A percentile compares a stretch with the other conserved stretches of the same genome.
These are phyloP conservation scores for Penicillium crustosum DNA, from an alignment of 2,329 filamentous ascomycete genomes.

Conservation along the genomic window DNA sequence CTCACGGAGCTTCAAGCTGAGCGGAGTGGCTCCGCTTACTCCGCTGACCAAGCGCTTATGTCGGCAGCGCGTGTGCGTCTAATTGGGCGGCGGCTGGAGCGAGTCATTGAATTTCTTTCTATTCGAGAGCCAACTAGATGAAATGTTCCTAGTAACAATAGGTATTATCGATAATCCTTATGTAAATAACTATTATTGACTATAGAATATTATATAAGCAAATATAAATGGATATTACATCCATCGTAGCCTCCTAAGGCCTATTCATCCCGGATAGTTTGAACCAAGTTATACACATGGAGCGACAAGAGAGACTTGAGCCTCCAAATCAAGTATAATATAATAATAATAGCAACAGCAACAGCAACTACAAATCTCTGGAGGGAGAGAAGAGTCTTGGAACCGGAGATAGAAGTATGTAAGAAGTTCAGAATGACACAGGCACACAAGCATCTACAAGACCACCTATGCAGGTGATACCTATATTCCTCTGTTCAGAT, in stretches of 20 bases:
- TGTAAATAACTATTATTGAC: not conserved
- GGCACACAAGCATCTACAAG: not conserved
- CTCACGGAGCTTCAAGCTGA: constrained; percentile 6
- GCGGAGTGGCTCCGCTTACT: constrained; percentile 7
- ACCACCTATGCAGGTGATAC: too few relatives aligned
- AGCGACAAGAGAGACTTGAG: not conserved
- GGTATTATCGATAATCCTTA: not conserved
- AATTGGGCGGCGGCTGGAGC: not conserved
- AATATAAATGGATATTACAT: not conserved
- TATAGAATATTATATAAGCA: not conserved
- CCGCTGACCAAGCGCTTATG: constrained; percentile 10
- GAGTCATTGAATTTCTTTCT: not conserved
- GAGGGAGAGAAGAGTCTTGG: not conserved
- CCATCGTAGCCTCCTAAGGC: not conserved
- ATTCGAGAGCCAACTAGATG: not conserved
- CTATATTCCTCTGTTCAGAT: not conserved
- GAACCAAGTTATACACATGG: not conserved
- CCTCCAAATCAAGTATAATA: too few relatives aligned
- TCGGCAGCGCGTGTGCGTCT: not conserved
- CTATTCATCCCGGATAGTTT: not conserved
- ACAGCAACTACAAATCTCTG: not conserved
- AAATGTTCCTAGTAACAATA: not conserved
- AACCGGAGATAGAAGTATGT: not conserved
- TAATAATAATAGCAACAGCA: too few relatives aligned
- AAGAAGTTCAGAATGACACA: not conserved